phyloP scores from a whole-genome alignment of 1,284 basidiomycete species.

The Cystobasidium pallidum region DNA sequence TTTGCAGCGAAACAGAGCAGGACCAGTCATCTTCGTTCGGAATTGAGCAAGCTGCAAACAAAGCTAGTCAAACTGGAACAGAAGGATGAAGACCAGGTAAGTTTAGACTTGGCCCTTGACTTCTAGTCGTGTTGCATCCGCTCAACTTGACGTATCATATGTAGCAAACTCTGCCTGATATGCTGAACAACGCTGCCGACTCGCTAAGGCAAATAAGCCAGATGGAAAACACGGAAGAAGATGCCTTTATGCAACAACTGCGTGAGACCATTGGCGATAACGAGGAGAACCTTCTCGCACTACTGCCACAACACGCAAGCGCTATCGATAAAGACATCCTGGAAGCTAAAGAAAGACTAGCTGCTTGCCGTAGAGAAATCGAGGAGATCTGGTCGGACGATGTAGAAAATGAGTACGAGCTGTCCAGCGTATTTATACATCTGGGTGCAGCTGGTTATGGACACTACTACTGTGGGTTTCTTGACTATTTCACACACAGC shows the following conservation, averaged over 20 bases:
- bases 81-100: slow-evolving; percentile 64
- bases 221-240: slow-evolving; percentile 13
- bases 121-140: not conserved
- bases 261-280: not conserved
- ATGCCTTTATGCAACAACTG: slow-evolving; percentile 1
- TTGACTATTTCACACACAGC: too few relatives aligned
- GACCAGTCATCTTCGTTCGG: slow-evolving; percentile 69
- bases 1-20: slow-evolving; percentile 66
- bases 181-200: slow-evolving; percentile 9
- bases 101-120: not conserved
- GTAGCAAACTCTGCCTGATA: not conserved
- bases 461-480: not conserved
- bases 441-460: slow-evolving; percentile 63
- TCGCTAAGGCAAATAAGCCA: slow-evolving; percentile 15
- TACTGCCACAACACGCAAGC: slow-evolving; percentile 67
- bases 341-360: slow-evolving; percentile 32
- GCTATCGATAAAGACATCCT: slow-evolving; percentile 60
- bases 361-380: slow-evolving; percentile 60
- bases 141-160: not conserved
- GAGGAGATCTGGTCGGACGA: slow-evolving; percentile 78
- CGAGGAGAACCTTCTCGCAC: slow-evolving; percentile 1
- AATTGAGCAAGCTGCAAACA: slow-evolving; percentile 68
- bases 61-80: slow-evolving; percentile 69
- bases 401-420: slow-evolving; percentile 74
- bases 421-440: slow-evolving; percentile 95